Base-by-base conservation (phyloP, 306 rosid species). In the Prunus armeniaca region DNA sequence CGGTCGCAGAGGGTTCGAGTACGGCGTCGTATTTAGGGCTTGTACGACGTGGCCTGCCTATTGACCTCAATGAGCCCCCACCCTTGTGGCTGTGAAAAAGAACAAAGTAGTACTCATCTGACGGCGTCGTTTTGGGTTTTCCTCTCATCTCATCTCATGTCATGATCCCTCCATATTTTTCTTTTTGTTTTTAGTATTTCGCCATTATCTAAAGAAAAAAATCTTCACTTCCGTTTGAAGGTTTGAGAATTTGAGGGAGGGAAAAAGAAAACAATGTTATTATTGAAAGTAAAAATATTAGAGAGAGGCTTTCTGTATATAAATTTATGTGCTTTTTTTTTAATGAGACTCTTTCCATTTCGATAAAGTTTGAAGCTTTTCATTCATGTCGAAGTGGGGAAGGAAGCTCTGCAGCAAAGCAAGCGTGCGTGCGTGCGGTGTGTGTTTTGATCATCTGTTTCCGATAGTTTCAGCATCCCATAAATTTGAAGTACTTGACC, bases 61-160 rank as follows among this genome's bases (percentile, higher is more conserved):
- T 95, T 78, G 97, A 95, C 75, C 81, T 95, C 65, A 95, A 95
- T 78, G 96, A 92, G 65, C 99, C 99, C 46, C 99, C 99, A 1
- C 99, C 99, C 18, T 38, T 92, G 77, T 92, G 99, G 99, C 87
- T 90, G 1, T 89, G 89, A 86, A 64, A 32, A 11, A 28, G 13
- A 49, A 49, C 14, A 13, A 14, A 13, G 4, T 41, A 22, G 27
- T 55, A 3, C 52, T 32, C 49, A 38, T 24, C 25, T n/a, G 6
- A 41, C 51, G 72, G 30, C 62, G 63, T 57, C 61, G 69, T 9
- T 65, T 20, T 34, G 5, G 27, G 9, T 63, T 63, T 63, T 15
- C 45, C 38, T 25, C 65, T 27, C 65, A 24, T 60, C 19, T 13
- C 34, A 64, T 25, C 38, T 27, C 65, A 24, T 60, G 0, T 27